Conservation (phyloP, 257 asterid species). For the Linaria vulgaris region DNA sequence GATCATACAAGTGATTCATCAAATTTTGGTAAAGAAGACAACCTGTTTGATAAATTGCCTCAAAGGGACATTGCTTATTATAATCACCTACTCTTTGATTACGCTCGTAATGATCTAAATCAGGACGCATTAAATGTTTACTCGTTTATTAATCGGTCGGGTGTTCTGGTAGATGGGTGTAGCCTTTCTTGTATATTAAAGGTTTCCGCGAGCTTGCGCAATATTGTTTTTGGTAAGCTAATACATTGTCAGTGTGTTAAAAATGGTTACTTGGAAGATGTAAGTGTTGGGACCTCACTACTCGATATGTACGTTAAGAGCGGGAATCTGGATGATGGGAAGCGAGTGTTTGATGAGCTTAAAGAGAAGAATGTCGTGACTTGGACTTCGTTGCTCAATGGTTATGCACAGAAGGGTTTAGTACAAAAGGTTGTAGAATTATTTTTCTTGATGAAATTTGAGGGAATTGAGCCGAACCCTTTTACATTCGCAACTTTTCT, state of each 20-base stretch:
- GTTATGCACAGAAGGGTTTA: slow-evolving; percentile 57
- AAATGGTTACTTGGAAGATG: slow-evolving; percentile 60
- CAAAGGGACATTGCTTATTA: slow-evolving; percentile 47
- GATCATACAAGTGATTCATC: slow-evolving; percentile 20
- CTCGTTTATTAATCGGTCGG: slow-evolving; percentile 43
- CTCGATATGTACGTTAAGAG: slow-evolving; percentile 79
- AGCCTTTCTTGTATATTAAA: slow-evolving; percentile 71
- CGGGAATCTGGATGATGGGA: slow-evolving; percentile 48
- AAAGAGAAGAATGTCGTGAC: slow-evolving; percentile 74
- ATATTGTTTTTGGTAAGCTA: slow-evolving; percentile 54
- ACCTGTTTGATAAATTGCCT: slow-evolving; percentile 51
- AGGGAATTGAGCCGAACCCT: slow-evolving; percentile 67
- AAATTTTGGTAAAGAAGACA: slow-evolving; percentile 29
- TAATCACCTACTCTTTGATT: slow-evolving; percentile 62
- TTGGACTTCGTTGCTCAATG: slow-evolving; percentile 82
- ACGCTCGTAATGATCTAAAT: slow-evolving; percentile 48
- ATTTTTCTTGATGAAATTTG: slow-evolving; percentile 51
- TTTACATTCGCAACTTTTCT: slow-evolving; percentile 73
- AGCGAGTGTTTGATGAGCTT: slow-evolving; percentile 69
- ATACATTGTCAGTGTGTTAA: slow-evolving; percentile 72
- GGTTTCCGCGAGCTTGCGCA: slow-evolving; percentile 52
- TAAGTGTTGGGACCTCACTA: slow-evolving; percentile 82
- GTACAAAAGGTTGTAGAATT: slow-evolving; percentile 39
- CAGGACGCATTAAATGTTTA: slow-evolving; percentile 53
- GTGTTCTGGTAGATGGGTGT: slow-evolving; percentile 53